Evolutionary conservation across 139 green algal genomes (phyloP), one percentile per base, ranked within the genome.

Genomic region (Gonium pectorale): DNA sequence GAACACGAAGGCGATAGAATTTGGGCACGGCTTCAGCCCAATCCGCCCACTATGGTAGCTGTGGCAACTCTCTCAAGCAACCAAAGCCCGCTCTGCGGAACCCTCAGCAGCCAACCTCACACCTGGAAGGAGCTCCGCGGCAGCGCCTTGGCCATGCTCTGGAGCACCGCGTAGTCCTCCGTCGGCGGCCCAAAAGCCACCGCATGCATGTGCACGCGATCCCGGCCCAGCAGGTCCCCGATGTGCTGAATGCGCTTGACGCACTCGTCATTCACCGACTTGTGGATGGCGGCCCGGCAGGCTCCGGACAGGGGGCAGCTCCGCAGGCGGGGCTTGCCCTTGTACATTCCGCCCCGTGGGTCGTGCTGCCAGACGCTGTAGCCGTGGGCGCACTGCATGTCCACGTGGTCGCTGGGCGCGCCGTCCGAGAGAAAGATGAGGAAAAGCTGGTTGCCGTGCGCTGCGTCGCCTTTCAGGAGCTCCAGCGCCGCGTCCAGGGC

Each of bases 371-470:
- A 81, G 3, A 81, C 73, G 27, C 15, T 27, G 54, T 41, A 54
- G 37, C 54, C 70, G 49, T 79, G 70, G 7, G 5, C 22, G 46
- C 70, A 64, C 5, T 5, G 19, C 46, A 79, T 79, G 3, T 52
- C 33, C 26, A 37, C 56, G 41, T 84, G 77, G 62, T 91, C 88
- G 74, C 79, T 88, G 52, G 88, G 88, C 27, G 80, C 82, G 22
- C 88, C 88, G 60, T 91, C 88, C 33, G 41, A 79, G 33, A 91
- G 82, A 31, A 91, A 80, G 22, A 89, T 35, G 15, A 91, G 41
- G 62, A 89, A 81, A 33, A 89, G 43, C 33, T 83, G 67, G 13
- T 7, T 54, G 29, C 51, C 37, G n/a, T 29, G 69, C 15, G 29
- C 69, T 11, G 46, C 69, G 17, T 78, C 69, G 27, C 21, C 44